Conservation (phyloP, 1,284 basidiomycete species). For the Puccinia hordei region DNA sequence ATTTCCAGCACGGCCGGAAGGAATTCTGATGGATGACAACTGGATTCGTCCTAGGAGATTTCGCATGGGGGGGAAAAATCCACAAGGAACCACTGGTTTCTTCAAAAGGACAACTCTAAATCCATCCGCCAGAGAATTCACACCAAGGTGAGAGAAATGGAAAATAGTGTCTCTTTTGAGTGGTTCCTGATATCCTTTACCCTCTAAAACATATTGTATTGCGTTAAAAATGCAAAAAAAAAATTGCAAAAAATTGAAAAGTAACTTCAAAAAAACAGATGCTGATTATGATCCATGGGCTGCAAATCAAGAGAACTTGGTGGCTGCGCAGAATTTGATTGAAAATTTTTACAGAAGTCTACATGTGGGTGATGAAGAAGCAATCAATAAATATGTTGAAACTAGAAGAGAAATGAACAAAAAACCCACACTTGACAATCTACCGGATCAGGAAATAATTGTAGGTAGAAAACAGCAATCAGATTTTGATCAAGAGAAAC, state of each 20-base stretch:
- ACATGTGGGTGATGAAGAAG: not conserved
- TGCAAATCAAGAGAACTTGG: not conserved
- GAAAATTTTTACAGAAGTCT: not conserved
- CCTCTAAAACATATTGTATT: not conserved
- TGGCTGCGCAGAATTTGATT: not conserved
- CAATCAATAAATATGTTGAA: not conserved
- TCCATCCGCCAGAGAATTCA: not conserved
- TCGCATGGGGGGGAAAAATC: not conserved
- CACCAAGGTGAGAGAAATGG: not conserved
- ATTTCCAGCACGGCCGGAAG: not conserved
- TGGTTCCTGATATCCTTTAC: not conserved
- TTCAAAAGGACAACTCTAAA: not conserved
- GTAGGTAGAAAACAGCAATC: not conserved
- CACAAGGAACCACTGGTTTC: not conserved
- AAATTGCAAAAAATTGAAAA: no score
- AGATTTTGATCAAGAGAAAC: no score
- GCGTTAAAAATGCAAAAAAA: not conserved
- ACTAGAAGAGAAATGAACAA: not conserved
- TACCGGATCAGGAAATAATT: not conserved
- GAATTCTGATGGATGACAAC: not conserved
- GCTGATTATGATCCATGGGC: not conserved
- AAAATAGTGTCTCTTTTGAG: not conserved
- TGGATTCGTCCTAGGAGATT: not conserved
- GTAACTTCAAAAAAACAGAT: not conserved
- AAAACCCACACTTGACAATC: not conserved